Conservation (phyloP, 2,329 filamentous ascomycete genomes). For the Teratosphaeria zuluensis region DNA sequence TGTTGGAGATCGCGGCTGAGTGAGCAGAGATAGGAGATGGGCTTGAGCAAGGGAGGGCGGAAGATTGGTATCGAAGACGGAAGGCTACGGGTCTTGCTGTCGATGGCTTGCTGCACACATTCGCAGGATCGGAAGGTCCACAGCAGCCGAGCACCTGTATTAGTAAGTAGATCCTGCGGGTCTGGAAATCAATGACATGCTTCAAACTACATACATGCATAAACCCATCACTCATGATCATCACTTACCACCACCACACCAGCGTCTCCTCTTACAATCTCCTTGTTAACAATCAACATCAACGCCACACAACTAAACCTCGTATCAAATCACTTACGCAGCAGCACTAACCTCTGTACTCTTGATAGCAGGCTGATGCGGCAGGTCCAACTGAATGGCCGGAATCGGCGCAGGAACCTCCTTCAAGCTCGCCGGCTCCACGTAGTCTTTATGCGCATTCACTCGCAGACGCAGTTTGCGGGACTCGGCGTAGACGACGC, state of each 20-base stretch:
- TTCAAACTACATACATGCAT: neutral
- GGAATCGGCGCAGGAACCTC: slow-evolving; percentile 29
- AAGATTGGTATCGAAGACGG: neutral
- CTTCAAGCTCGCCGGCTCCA: slow-evolving; percentile 28
- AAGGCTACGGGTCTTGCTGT: neutral
- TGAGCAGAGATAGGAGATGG: neutral
- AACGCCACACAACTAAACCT: neutral
- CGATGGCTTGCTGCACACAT: neutral
- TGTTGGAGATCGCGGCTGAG: neutral
- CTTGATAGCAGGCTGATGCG: slow-evolving; percentile 5
- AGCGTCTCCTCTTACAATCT: neutral
- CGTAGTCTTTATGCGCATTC: slow-evolving; percentile 31
- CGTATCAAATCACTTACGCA: neutral
- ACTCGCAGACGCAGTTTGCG: slow-evolving; percentile 31
- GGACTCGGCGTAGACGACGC: slow-evolving; percentile 33
- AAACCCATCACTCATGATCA: neutral
- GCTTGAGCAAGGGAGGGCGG: neutral
- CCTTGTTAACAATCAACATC: neutral
- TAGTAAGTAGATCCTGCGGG: no score
- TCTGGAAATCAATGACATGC: neutral
- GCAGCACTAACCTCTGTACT: neutral
- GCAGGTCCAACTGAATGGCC: slow-evolving; percentile 16
- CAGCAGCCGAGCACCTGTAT: no score
- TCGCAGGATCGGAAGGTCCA: neutral
- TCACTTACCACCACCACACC: neutral